phyloP scores from a whole-genome alignment of 805 yeast species.

The Teunomyces stri region DNA sequence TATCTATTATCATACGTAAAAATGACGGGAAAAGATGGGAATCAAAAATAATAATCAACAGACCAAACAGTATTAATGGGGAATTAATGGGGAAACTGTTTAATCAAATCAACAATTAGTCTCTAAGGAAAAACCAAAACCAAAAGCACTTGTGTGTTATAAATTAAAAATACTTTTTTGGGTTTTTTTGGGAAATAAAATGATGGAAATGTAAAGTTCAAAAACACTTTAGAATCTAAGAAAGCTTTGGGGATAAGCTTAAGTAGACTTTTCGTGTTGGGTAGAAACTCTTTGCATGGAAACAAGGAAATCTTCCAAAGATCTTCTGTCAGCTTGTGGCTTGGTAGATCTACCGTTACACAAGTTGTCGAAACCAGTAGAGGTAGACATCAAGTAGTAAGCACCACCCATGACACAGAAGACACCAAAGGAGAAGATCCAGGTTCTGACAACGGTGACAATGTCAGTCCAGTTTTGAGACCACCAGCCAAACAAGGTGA shows the following conservation, averaged over 20 bases:
- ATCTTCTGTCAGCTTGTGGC: conserved; percentile 58
- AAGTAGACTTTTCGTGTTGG: conserved; percentile 80
- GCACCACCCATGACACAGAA: conserved; percentile 97
- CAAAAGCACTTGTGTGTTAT: background rate
- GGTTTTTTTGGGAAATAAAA: background rate
- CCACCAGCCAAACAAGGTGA: conserved; percentile 96
- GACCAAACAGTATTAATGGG: conserved; percentile 1
- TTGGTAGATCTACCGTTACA: conserved; percentile 76
- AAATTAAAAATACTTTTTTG: background rate
- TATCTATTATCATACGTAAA: conserved; percentile 4
- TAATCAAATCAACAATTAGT: conserved; percentile 7
- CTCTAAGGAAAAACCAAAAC: conserved; percentile 1
- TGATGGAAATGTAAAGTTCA: conserved; percentile 1
- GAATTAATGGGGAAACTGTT: conserved; percentile 3
- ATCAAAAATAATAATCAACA: conserved; percentile 3
- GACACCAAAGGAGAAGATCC: conserved; percentile 95
- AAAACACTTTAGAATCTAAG: background rate
- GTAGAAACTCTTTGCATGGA: conserved; percentile 89
- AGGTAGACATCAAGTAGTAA: conserved; percentile 87
- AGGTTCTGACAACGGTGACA: conserved; percentile 90
- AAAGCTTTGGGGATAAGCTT: conserved; percentile 17
- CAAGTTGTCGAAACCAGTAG: conserved; percentile 75
- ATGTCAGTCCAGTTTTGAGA: conserved; percentile 96
- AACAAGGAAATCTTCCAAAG: conserved; percentile 78
- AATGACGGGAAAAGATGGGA: conserved; percentile 2